These are phyloP conservation scores for Blepharisma stoltei DNA, from an alignment of 73 alveolate species.

Conservation along the genomic window DNA sequence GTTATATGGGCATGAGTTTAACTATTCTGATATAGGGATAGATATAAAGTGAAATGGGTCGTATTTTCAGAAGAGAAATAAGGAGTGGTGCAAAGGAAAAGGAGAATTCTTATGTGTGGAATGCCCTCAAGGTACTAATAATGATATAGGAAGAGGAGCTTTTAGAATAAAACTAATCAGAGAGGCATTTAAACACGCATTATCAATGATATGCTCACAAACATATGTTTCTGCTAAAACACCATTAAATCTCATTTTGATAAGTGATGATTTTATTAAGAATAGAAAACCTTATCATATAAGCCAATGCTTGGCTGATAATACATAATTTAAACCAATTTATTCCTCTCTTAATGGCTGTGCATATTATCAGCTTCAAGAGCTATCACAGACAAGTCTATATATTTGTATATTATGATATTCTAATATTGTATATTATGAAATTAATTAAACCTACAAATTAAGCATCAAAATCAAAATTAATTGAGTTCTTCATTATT, in stretches of 20 bases:
- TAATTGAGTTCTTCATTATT: conserved; percentile 7
- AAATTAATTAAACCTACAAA: not conserved
- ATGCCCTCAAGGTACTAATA: not conserved
- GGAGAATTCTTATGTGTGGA: not conserved
- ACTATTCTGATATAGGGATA: conserved; percentile 77
- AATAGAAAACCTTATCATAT: not conserved
- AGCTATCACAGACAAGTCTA: too few relatives aligned
- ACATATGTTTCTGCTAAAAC: not conserved
- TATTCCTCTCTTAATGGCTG: too few relatives aligned
- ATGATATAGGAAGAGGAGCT: conserved; percentile 24
- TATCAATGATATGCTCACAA: not conserved
- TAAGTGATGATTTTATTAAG: conserved; percentile 3
- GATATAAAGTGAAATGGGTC: conserved; percentile 81
- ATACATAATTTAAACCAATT: too few relatives aligned
- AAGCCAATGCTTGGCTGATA: too few relatives aligned
- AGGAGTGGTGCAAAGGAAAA: conserved; percentile 5
- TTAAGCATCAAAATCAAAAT: conserved; percentile 6
- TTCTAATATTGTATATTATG: too few relatives aligned
- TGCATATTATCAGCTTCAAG: too few relatives aligned
- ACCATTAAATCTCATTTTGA: not conserved
- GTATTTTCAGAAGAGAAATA: conserved; percentile 25
- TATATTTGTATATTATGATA: too few relatives aligned
- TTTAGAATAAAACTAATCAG: not conserved
- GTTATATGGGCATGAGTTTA: conserved; percentile 81
- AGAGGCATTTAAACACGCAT: conserved; percentile 22